These are phyloP conservation scores for Solanum hybrid DNA, from an alignment of 305 asterid species.

Conservation along the genomic window DNA sequence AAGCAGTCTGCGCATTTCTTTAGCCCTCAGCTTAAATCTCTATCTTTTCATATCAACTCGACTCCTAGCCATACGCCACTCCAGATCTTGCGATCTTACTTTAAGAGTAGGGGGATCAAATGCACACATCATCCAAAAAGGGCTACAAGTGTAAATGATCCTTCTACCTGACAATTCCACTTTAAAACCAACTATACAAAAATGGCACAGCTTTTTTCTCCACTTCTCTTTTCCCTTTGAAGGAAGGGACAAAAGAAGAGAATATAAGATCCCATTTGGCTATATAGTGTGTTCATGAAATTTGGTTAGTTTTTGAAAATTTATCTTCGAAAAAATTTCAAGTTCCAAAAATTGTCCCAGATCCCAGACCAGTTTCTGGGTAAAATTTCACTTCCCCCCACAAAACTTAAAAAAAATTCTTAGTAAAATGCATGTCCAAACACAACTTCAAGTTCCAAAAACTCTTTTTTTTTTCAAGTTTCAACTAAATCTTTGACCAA, in stretches of 20 bases:
- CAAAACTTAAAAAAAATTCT: not conserved
- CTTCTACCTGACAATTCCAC: not conserved
- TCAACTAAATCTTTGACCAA: not conserved
- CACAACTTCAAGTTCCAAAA: not conserved
- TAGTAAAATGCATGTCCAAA: not conserved
- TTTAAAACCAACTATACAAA: not conserved
- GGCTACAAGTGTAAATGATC: not conserved
- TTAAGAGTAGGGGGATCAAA: not conserved
- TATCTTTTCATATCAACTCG: not conserved
- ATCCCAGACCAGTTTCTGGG: not conserved
- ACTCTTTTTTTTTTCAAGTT: not conserved
- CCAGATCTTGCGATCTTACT: not conserved
- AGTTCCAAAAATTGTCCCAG: not conserved
- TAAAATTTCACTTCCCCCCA: not conserved
- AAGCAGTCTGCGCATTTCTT: not conserved
- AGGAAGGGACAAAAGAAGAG: not conserved
- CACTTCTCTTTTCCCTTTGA: not conserved
- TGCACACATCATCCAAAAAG: not conserved
- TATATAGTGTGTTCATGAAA: not conserved
- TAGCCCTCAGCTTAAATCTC: not conserved
- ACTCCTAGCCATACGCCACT: not conserved
- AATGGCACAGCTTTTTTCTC: not conserved
- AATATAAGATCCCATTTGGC: not conserved
- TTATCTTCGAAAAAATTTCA: not conserved
- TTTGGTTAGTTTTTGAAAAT: not conserved